phyloP scores from a whole-genome alignment of 495 filamentous ascomycete species.

The Annulohypoxylon stygium region DNA sequence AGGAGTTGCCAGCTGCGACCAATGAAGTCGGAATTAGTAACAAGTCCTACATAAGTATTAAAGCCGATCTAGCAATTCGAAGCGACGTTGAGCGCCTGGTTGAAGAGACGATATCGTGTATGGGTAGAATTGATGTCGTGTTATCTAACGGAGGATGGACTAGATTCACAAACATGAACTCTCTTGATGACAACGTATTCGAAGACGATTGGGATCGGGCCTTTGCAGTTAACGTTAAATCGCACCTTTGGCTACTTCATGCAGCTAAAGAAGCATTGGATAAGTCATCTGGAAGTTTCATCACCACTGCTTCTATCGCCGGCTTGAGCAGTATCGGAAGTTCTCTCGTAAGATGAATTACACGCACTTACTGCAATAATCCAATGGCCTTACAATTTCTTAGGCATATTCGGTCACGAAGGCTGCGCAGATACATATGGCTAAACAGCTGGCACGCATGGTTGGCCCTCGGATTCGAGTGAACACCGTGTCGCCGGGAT shows the following conservation, averaged over 20 bases:
- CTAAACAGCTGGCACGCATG: conserved; percentile 5
- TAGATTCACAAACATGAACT: neutral
- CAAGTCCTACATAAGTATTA: neutral
- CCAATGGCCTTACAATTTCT: neutral
- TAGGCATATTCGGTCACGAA: conserved; percentile 3
- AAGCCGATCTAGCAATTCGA: neutral
- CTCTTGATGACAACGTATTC: conserved; percentile 2
- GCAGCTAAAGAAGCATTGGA: conserved; percentile 4
- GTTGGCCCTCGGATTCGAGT: conserved; percentile 7
- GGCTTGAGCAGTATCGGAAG: neutral
- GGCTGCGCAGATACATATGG: conserved; percentile 7
- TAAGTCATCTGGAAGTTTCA: neutral
- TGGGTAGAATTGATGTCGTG: conserved; percentile 3
- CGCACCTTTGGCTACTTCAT: conserved; percentile 3
- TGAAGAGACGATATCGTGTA: neutral
- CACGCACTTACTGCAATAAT: neutral
- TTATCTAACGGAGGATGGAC: conserved; percentile 2
- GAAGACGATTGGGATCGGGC: conserved; percentile 12
- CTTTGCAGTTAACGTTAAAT: neutral
- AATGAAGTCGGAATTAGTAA: neutral
- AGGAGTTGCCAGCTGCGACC: neutral
- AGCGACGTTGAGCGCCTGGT: conserved; percentile 4
- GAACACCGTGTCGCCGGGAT: conserved; percentile 4
- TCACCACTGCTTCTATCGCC: neutral
- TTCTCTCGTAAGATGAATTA: neutral